Evolutionary conservation across 2,329 filamentous ascomycete species (phyloP).

Genomic region (Neofusicoccum cordaticola): DNA sequence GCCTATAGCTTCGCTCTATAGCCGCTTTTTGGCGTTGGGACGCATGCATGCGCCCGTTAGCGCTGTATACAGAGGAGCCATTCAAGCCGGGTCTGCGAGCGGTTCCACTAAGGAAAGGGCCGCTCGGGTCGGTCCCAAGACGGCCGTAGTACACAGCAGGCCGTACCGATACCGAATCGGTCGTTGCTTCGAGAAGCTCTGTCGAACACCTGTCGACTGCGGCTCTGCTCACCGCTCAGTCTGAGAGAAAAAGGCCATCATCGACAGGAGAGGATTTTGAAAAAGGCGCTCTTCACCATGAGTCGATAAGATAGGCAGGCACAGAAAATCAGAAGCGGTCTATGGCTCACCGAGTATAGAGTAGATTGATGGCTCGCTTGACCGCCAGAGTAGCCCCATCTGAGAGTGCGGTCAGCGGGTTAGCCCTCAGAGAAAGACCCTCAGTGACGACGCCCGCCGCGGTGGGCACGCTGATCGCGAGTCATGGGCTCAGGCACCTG

Average conservation of each 20-base stretch:
- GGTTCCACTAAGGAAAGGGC: background rate
- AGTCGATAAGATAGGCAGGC: background rate
- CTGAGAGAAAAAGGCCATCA: background rate
- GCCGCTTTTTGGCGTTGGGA: too few relatives aligned
- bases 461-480: background rate
- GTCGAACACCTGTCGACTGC: background rate
- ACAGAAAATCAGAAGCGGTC: slow-evolving; percentile 6
- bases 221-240: background rate
- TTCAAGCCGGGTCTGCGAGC: background rate
- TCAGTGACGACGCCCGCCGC: background rate
- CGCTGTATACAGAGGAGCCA: too few relatives aligned
- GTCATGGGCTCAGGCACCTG: background rate
- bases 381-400: slow-evolving; percentile 12
- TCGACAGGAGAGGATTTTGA: slow-evolving; percentile 3
- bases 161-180: background rate
- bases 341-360: background rate
- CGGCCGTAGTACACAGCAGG: background rate
- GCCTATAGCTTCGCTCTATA: background rate
- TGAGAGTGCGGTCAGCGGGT: background rate
- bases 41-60: too few relatives aligned
- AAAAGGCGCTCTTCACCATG: background rate
- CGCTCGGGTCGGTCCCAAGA: background rate
- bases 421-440: background rate
- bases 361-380: background rate
- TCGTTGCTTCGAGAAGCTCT: background rate